Conservation (phyloP, 345 rosid species). For the Populus alba region DNA sequence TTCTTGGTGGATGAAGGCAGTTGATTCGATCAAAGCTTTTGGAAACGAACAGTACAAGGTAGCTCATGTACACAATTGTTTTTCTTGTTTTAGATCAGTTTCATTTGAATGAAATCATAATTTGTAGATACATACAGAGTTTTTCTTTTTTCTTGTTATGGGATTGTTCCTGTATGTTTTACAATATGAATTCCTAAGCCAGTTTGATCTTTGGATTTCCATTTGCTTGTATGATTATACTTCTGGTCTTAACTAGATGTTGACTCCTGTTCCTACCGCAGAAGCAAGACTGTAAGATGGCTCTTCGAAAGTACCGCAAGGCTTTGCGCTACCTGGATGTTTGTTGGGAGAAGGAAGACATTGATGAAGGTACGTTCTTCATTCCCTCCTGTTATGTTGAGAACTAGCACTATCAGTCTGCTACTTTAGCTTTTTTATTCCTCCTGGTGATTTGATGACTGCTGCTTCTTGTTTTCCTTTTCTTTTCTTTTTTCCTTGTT, state of each 20-base stretch:
- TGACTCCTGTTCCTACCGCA: constrained; percentile 15
- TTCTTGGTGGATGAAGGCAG: constrained; percentile 85
- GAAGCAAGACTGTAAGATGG: constrained; percentile 91
- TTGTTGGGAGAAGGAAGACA: constrained; percentile 93
- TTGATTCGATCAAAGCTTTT: constrained; percentile 54
- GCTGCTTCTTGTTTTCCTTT: neutral
- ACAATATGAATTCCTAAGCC: neutral
- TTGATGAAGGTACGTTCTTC: constrained; percentile 61
- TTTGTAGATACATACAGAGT: constrained; percentile 18
- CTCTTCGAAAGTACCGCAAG: constrained; percentile 78
- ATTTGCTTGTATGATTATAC: neutral
- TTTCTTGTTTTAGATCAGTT: neutral
- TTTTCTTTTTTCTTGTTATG: neutral
- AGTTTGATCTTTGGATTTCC: neutral
- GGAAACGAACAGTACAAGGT: constrained; percentile 83
- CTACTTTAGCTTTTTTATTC: neutral
- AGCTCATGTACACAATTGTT: neutral
- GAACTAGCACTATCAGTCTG: neutral
- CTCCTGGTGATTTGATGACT: neutral
- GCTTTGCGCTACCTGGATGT: constrained; percentile 74
- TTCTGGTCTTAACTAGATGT: neutral
- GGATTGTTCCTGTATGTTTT: neutral
- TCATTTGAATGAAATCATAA: neutral
- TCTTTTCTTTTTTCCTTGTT: neutral
- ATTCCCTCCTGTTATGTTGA: neutral